A percentile compares a stretch with the other conserved stretches of the same genome.
Conservation (phyloP, 768 basidiomycete species). For the Auriculariales sp. region DNA sequence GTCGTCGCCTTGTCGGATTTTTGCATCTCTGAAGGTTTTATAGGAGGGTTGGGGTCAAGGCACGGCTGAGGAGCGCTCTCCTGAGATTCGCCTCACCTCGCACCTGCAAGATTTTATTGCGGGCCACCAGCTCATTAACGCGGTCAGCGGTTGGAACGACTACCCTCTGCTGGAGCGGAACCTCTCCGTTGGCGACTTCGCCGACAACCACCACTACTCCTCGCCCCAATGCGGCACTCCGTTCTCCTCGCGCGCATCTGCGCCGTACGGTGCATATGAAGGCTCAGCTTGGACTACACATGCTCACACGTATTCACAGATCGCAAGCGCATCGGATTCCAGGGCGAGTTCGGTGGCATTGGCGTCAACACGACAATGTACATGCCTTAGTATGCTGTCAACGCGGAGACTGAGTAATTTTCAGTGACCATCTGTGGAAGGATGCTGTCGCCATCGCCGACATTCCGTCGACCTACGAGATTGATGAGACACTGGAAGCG, state of each 20-base stretch:
- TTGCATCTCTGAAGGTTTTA: background rate
- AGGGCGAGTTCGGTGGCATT: constrained; percentile 1
- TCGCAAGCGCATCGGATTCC: background rate
- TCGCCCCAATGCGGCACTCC: background rate
- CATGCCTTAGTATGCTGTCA: background rate
- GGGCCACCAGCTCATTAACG: background rate
- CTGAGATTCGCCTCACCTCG: background rate
- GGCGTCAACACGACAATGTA: background rate
- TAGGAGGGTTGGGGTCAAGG: background rate
- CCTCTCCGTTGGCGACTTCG: background rate
- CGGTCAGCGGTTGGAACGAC: background rate
- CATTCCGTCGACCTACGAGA: background rate
- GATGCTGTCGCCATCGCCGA: background rate
- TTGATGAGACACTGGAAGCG: background rate
- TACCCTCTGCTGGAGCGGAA: background rate
- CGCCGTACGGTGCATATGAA: too few relatives aligned
- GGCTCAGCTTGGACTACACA: too few relatives aligned
- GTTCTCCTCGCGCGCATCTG: background rate
- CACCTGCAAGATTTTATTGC: background rate
- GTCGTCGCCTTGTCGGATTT: background rate
- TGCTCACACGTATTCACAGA: too few relatives aligned
- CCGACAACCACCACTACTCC: constrained; percentile 1
- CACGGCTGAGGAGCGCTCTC: background rate
- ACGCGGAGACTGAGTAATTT: background rate
- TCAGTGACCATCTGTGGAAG: background rate